These are phyloP conservation scores for Septoria linicola DNA, from an alignment of 2,329 filamentous ascomycete genomes.

Conservation along the genomic window DNA sequence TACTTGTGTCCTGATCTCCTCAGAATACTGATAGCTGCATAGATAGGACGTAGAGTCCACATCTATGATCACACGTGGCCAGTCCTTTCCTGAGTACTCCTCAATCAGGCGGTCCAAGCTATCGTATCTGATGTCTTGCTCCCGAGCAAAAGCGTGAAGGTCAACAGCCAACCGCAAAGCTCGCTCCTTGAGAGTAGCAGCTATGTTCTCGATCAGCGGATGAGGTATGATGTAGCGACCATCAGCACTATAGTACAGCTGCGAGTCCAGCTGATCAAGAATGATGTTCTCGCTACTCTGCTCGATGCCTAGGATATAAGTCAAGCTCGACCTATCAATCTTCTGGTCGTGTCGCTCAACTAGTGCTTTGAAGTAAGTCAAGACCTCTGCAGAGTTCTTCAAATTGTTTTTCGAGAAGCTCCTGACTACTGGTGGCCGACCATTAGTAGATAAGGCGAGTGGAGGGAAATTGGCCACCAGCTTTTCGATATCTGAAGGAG, in stretches of 20 bases:
- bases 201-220: slow-evolving; percentile 22
- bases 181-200: slow-evolving; percentile 18
- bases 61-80: slow-evolving; percentile 26
- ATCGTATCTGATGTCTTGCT: slow-evolving; percentile 21
- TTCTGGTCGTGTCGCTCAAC: slow-evolving; percentile 14
- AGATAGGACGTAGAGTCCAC: slow-evolving; percentile 23
- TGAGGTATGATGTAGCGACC: slow-evolving; percentile 22
- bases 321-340: slow-evolving; percentile 16
- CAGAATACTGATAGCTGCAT: slow-evolving; percentile 20
- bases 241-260: slow-evolving; percentile 23
- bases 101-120: slow-evolving; percentile 25
- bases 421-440: slow-evolving; percentile 26
- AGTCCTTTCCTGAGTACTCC: slow-evolving; percentile 22
- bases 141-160: slow-evolving; percentile 22
- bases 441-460: slow-evolving; percentile 21
- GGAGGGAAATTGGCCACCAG: slow-evolving; percentile 31
- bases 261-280: slow-evolving; percentile 18
- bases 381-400: slow-evolving; percentile 15
- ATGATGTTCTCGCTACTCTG: slow-evolving; percentile 17
- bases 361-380: slow-evolving; percentile 17
- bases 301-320: slow-evolving; percentile 21
- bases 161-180: slow-evolving; percentile 19
- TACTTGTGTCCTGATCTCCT: slow-evolving; percentile 19
- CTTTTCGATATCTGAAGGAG: slow-evolving; percentile 30
- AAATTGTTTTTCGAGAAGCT: slow-evolving; percentile 27